Conservation (phyloP, 1,139 yeast genomes). For the Saccharomyces hybrid region DNA sequence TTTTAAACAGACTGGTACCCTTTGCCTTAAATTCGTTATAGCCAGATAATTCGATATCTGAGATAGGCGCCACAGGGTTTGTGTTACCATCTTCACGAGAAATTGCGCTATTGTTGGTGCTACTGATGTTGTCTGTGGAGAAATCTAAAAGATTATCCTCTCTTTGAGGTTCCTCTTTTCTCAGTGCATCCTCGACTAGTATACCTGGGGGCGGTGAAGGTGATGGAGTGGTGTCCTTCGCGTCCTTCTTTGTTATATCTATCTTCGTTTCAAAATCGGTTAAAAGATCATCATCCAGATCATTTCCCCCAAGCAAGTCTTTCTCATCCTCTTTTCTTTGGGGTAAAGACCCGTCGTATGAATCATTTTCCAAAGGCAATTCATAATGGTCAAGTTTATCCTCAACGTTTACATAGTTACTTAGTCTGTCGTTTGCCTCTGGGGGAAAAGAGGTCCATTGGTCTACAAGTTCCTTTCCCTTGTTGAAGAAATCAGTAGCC, state of each 20-base stretch:
- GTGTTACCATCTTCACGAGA: neutral
- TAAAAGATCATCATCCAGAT: constrained; percentile 8
- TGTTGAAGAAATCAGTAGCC: constrained; percentile 23
- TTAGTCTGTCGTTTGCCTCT: constrained; percentile 14
- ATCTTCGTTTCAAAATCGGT: constrained; percentile 6
- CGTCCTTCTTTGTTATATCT: neutral
- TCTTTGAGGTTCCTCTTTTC: neutral
- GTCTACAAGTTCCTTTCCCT: constrained; percentile 27
- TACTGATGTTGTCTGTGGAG: constrained; percentile 5
- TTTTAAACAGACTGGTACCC: constrained; percentile 58
- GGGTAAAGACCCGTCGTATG: neutral
- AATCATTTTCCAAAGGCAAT: neutral
- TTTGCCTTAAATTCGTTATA: constrained; percentile 45
- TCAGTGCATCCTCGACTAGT: neutral
- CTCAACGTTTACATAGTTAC: constrained; percentile 4
- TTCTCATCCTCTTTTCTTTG: neutral
- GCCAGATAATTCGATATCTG: constrained; percentile 28
- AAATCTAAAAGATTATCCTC: constrained; percentile 19
- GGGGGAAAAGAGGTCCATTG: constrained; percentile 20
- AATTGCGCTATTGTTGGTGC: neutral
- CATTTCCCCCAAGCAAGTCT: neutral
- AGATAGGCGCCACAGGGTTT: constrained; percentile 15
- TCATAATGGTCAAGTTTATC: neutral
- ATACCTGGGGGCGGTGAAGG: neutral
- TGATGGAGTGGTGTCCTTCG: neutral